These are phyloP conservation scores for Vitis rupestris DNA, from an alignment of 164 flowering plant genomes.

Conservation along the genomic window DNA sequence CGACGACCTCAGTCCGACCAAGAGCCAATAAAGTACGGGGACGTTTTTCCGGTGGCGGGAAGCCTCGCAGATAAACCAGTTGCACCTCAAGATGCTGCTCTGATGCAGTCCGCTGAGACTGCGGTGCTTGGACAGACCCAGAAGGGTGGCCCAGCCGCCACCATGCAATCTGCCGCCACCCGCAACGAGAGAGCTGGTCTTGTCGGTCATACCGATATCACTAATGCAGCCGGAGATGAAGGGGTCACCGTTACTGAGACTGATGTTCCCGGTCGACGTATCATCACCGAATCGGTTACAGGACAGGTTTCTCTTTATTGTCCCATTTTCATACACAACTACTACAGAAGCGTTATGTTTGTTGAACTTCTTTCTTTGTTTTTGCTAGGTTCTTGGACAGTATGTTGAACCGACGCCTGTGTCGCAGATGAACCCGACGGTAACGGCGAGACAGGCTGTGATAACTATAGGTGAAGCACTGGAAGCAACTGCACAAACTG, in stretches of 20 bases:
- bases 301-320: constrained; percentile 37
- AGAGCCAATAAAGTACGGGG: constrained; percentile 50
- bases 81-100: constrained; percentile 47
- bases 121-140: constrained; percentile 39
- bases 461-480: constrained; percentile 68
- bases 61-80: constrained; percentile 34
- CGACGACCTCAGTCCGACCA: constrained; percentile 21
- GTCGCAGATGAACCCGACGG: background rate
- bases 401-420: constrained; percentile 28
- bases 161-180: constrained; percentile 57
- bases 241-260: constrained; percentile 51
- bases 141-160: constrained; percentile 48
- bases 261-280: constrained; percentile 29
- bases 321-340: background rate
- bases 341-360: too few species aligned
- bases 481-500: constrained; percentile 41
- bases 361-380: background rate
- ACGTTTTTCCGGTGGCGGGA: constrained; percentile 49
- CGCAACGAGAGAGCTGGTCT: constrained; percentile 41
- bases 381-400: constrained; percentile 44
- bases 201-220: constrained; percentile 38
- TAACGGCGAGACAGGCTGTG: constrained; percentile 9
- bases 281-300: constrained; percentile 45
- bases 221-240: constrained; percentile 24
- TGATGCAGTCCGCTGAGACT: constrained; percentile 54